These are phyloP conservation scores for Capronia epimyces DNA, from an alignment of 2,329 filamentous ascomycete genomes.

Conservation along the genomic window DNA sequence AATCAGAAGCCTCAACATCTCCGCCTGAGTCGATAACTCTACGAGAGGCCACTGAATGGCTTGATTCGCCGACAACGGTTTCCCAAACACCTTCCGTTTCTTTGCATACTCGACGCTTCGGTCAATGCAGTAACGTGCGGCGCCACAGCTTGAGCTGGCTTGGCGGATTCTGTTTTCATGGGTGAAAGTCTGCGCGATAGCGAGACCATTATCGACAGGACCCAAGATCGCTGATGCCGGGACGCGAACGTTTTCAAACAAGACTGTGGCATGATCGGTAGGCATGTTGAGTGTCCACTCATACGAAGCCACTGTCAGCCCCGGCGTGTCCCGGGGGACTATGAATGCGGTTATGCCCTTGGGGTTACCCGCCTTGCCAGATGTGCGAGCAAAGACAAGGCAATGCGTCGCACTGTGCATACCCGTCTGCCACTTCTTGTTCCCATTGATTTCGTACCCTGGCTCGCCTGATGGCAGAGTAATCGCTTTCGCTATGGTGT, in stretches of 20 bases:
- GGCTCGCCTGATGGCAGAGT: conserved; percentile 37
- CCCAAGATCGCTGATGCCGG: conserved; percentile 51
- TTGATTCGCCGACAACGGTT: conserved; percentile 54
- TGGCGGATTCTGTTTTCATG: conserved; percentile 63
- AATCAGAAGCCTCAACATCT: conserved; percentile 58
- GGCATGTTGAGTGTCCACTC: conserved; percentile 65
- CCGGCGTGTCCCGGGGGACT: conserved; percentile 49
- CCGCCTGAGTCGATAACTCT: conserved; percentile 56
- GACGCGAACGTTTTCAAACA: conserved; percentile 53
- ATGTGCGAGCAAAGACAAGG: conserved; percentile 57
- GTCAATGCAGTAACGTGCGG: conserved; percentile 56
- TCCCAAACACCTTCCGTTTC: conserved; percentile 51
- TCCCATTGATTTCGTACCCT: conserved; percentile 52
- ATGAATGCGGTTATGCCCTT: conserved; percentile 59
- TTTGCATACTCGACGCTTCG: conserved; percentile 54
- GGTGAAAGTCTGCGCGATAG: conserved; percentile 60
- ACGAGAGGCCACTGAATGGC: conserved; percentile 61
- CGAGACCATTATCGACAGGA: conserved; percentile 49
- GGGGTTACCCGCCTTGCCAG: conserved; percentile 48
- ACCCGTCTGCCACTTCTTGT: conserved; percentile 62
- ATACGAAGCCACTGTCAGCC: conserved; percentile 52
- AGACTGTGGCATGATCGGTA: conserved; percentile 59
- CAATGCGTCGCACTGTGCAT: conserved; percentile 59
- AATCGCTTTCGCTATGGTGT: conserved; percentile 47
- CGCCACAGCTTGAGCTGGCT: conserved; percentile 55